Base-by-base conservation (phyloP, 768 basidiomycete genomes). In the Collybia sordida region DNA sequence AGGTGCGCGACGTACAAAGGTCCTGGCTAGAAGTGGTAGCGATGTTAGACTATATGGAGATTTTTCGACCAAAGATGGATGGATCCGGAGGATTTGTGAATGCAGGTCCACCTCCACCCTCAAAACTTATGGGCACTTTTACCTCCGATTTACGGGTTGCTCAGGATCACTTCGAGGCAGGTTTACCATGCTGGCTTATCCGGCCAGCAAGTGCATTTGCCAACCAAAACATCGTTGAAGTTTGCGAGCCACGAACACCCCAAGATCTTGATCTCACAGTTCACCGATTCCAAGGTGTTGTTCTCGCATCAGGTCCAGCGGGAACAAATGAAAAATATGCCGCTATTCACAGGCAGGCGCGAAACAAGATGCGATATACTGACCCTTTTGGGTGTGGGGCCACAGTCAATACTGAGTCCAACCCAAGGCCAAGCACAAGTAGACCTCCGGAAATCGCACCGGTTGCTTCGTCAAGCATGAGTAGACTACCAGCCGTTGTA, bases 141-240 rank as follows among this genome's bases (percentile, higher is more conserved):
- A 42, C 42, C 1, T 27, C 24, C 23, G 42, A 42, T 24, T 17
- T 42, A 15, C 42, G 4, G 28, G 40, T 42, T 12, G 23, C 23
- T 25, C 42, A 42, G 42, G 42, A 42, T 18, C 28, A 25, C 11
- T 14, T 42, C 23, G 28, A 23, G 18, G 42, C 42, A 27, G 42
- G 42, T 42, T 27, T 42, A 8, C 23, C 42, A 17, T 27, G 12
- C 42, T 42, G 42, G 42, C 42, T 42, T n/a, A 42, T 42, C 23
- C 23, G 23, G 24, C 42, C 42, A 25, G 42, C 42, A 14, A 25
- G 24, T 3, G 23, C 24, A 6, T 42, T 42, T 18, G 28, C 24
- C 15, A 42, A 42, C 19, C 42, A 42, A 27, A 25, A 25, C 22
- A 42, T 42, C 28, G 24, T 14, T n/a, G 34, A 28, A 31, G n/a